Evolutionary conservation across 352 stramenopile genomes (phyloP), one percentile per base, ranked within the genome.

Genomic region (Phytophthora niederhauseri): DNA sequence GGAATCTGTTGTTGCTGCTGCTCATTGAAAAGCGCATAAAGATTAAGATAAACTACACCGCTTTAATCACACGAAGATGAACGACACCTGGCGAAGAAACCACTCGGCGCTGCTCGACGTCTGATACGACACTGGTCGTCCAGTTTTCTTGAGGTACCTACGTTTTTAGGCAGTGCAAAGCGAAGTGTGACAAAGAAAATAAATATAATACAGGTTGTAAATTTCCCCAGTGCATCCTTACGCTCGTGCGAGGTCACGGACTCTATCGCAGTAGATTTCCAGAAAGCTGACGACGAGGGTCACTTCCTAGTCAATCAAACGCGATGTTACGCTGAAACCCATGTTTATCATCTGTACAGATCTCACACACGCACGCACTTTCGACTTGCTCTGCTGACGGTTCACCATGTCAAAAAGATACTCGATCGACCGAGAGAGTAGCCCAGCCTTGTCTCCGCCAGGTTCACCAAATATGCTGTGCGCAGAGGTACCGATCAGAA

Each of bases 181-280:
- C 17, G 14, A 36, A 48, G 31, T 34, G 11, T n/a, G 24, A 26
- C 24, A 26, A 26, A 26, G 6, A 22, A 2, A 49, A 22, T 4
- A 49, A 49, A 49, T n/a, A 22, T 1, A 57, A 4, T 46, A 26
- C 1, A 20, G 31, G 15, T 20, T 11, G 51, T 19, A 31, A 15
- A 1, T 12, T 38, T 12, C n/a, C 51, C 26, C 49, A 20, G 17
- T 9, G 52, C n/a, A 43, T 8, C 80, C 66, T 67, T 90, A 98
- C 71, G 94, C 93, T 73, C 92, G 78, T 6, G 92, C 87, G 11
- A 98, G 85, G 69, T 98, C 94, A 11, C 94, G 87, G 12, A 98
- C 88, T 20, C 90, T 89, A 61, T 98, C 94, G 52, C 92, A 97
- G 77, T 98, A 98, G 24, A 98, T 98, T 76, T 98, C 94, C 50